Evolutionary conservation across 2,329 filamentous ascomycete genomes (phyloP).

Genomic region (Annulohypoxylon truncatum): DNA sequence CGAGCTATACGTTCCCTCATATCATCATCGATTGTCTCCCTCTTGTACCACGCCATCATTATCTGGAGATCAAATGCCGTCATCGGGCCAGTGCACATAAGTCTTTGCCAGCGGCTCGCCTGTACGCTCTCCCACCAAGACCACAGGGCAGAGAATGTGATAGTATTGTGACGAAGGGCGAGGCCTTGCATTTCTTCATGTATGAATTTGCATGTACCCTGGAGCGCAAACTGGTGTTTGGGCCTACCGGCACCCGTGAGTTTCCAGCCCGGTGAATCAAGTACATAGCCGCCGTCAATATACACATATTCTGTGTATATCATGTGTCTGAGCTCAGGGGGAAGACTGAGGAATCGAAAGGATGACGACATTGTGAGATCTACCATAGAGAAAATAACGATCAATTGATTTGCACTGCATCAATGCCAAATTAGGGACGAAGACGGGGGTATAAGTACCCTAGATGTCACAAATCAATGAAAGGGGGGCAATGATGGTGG

Average conservation of each 20-base stretch:
- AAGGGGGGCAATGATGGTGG: no score
- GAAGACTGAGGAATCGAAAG: background rate
- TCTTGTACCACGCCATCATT: background rate
- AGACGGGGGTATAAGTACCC: background rate
- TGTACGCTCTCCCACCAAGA: background rate
- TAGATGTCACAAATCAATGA: no score
- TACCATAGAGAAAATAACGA: background rate
- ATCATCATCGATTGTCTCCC: background rate
- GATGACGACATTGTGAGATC: background rate
- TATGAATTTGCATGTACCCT: background rate
- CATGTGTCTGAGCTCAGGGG: background rate
- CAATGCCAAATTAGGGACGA: background rate
- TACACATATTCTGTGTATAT: background rate
- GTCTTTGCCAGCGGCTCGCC: background rate
- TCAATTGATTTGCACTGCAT: background rate
- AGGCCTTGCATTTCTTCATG: background rate
- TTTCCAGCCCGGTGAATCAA: background rate
- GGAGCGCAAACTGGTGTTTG: background rate
- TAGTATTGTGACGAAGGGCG: background rate
- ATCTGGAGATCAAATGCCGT: background rate
- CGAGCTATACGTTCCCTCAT: background rate
- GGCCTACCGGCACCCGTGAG: background rate
- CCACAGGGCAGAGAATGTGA: background rate
- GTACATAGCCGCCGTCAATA: background rate
- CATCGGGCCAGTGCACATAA: background rate